Evolutionary conservation across 495 filamentous ascomycete genomes (phyloP).

Genomic region (Peziza echinospora): DNA sequence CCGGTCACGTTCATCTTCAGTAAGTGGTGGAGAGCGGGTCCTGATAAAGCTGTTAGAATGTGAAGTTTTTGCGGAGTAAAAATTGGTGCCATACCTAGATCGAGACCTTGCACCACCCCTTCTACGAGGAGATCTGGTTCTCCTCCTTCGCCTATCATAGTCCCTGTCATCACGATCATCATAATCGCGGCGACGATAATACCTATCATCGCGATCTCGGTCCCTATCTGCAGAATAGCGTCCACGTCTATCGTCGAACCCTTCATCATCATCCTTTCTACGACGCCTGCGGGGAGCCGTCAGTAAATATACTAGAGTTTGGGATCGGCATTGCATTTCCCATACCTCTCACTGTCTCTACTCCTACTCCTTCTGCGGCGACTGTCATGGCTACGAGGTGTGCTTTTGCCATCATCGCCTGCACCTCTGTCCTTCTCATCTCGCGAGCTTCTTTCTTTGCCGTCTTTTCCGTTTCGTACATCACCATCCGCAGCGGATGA

Average conservation of each 20-base stretch:
- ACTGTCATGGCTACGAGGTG: constrained; percentile 32
- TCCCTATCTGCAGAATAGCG: constrained; percentile 38
- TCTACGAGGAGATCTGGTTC: constrained; percentile 31
- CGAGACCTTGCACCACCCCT: constrained; percentile 18
- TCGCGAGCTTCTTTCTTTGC: constrained; percentile 25
- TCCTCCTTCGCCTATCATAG: constrained; percentile 28
- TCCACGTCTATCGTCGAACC: constrained; percentile 36
- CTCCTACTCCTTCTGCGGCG: constrained; percentile 22
- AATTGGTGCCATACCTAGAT: constrained; percentile 14
- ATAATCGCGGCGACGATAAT: constrained; percentile 56
- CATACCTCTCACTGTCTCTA: constrained; percentile 26
- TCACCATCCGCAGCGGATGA: constrained; percentile 17
- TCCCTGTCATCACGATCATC: constrained; percentile 38
- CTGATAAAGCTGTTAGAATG: constrained; percentile 10
- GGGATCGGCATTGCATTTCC: not conserved
- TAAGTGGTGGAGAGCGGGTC: constrained; percentile 37
- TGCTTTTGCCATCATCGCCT: constrained; percentile 42
- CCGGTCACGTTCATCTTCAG: constrained; percentile 88
- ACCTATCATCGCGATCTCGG: constrained; percentile 58
- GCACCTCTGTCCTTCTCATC: constrained; percentile 32
- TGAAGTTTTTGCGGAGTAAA: too few relatives aligned
- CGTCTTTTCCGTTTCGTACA: constrained; percentile 17
- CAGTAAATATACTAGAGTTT: constrained; percentile 7
- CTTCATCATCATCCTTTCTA: constrained; percentile 32
- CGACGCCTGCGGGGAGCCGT: constrained; percentile 10